These are phyloP conservation scores for Hanseniaspora clermontiae DNA, from an alignment of 805 yeast genomes.

Conservation along the genomic window DNA sequence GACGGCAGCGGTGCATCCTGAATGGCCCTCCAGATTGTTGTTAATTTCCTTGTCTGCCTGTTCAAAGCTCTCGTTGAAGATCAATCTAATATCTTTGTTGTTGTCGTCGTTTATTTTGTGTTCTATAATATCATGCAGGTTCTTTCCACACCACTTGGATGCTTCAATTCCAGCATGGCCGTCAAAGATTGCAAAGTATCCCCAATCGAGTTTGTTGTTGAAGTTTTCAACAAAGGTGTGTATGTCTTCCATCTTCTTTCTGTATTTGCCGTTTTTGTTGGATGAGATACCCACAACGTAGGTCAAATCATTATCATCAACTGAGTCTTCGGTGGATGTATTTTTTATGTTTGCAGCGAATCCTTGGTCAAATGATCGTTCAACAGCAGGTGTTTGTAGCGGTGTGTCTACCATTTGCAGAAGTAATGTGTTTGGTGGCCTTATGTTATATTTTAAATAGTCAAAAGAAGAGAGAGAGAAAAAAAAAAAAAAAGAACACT, in stretches of 20 bases:
- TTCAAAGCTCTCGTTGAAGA: constrained; percentile 55
- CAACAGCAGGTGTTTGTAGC: neutral
- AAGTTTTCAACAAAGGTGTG: constrained; percentile 87
- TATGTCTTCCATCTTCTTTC: constrained; percentile 91
- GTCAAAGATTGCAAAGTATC: constrained; percentile 88
- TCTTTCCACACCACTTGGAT: constrained; percentile 89
- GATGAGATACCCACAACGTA: constrained; percentile 88
- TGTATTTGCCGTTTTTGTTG: constrained; percentile 63
- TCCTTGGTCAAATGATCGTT: neutral
- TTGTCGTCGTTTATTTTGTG: constrained; percentile 39
- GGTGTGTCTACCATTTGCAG: neutral
- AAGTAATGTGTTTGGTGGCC: no score
- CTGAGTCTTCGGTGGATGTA: neutral
- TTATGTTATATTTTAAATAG: no score
- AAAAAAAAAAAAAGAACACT: neutral
- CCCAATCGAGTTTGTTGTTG: constrained; percentile 85
- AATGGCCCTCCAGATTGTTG: constrained; percentile 49
- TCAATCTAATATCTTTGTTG: constrained; percentile 45
- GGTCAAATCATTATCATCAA: constrained; percentile 34
- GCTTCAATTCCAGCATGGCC: constrained; percentile 94
- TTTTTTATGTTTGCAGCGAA: neutral
- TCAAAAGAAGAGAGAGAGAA: neutral
- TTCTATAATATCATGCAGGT: constrained; percentile 59
- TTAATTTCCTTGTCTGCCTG: constrained; percentile 62
- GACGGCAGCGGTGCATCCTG: constrained; percentile 94